A percentile compares a stretch with the other conserved stretches of the same genome.
phyloP scores from a whole-genome alignment of 345 rosid genomes.

The Populus euphratica region DNA sequence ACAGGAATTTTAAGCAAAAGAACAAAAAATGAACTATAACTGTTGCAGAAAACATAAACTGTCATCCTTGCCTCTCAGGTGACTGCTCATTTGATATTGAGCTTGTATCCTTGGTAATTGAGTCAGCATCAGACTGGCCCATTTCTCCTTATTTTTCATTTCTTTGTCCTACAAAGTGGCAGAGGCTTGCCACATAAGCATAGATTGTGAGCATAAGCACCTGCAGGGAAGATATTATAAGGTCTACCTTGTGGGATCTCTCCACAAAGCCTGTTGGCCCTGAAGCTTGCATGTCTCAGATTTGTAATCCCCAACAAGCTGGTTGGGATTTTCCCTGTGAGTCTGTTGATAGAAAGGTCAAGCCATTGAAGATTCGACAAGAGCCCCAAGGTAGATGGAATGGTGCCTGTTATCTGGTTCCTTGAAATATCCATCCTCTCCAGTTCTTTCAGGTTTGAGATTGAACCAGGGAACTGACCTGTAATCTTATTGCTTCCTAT shows the following conservation, averaged over 20 bases:
- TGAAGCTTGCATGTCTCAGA: slow-evolving; percentile 71
- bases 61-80: slow-evolving; percentile 4
- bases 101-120: slow-evolving; percentile 17
- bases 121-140: slow-evolving; percentile 79
- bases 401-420: slow-evolving; percentile 62
- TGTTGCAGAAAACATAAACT: slow-evolving; percentile 22
- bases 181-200: slow-evolving; percentile 93
- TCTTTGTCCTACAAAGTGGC: slow-evolving; percentile 60
- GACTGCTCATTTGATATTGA: slow-evolving; percentile 29
- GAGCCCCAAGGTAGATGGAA: slow-evolving; percentile 62
- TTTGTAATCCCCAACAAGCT: slow-evolving; percentile 51
- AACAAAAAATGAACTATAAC: slow-evolving; percentile 5
- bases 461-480: slow-evolving; percentile 73
- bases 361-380: slow-evolving; percentile 64
- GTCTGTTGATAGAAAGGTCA: slow-evolving; percentile 63
- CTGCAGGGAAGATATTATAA: slow-evolving; percentile 64
- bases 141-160: slow-evolving; percentile 23
- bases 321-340: slow-evolving; percentile 68
- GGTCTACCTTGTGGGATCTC: slow-evolving; percentile 91
- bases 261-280: slow-evolving; percentile 86
- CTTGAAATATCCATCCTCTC: slow-evolving; percentile 64
- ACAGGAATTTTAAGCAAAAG: slow-evolving; percentile 7
- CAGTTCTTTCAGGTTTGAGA: slow-evolving; percentile 67
- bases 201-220: slow-evolving; percentile 81
- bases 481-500: slow-evolving; percentile 68